Evolutionary conservation across 106 monocot genomes (phyloP).

Genomic region (Dendrobium chrysotoxum): DNA sequence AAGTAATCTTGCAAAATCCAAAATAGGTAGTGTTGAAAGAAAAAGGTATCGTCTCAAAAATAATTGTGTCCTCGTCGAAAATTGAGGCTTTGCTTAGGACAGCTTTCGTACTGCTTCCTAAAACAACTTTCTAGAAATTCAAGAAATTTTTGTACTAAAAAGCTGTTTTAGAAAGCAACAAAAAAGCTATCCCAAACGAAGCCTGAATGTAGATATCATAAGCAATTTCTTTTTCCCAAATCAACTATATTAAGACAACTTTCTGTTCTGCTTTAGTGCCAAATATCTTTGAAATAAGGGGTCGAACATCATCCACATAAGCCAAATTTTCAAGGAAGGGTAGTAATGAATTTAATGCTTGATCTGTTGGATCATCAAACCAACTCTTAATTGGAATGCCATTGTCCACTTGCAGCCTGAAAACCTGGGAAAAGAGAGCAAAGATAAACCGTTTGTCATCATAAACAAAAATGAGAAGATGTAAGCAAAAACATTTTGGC

Average conservation of each 20-base stretch:
- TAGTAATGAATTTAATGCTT: constrained; percentile 51
- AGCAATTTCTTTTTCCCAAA: not conserved
- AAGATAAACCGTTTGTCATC: not conserved
- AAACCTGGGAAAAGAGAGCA: constrained; percentile 42
- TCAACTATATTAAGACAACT: not conserved
- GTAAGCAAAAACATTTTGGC: no score
- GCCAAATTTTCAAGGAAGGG: constrained; percentile 68
- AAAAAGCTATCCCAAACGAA: no score
- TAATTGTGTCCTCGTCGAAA: not conserved
- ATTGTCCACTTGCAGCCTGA: constrained; percentile 72
- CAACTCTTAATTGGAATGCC: constrained; percentile 88
- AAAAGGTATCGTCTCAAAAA: not conserved
- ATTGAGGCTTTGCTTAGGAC: no score
- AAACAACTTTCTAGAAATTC: no score
- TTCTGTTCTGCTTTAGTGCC: constrained; percentile 19
- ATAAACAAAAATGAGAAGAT: not conserved
- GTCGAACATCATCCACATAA: constrained; percentile 72
- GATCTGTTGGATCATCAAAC: constrained; percentile 72
- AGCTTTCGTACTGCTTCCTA: no score
- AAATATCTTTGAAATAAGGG: constrained; percentile 64
- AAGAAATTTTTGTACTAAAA: no score
- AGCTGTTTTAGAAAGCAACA: no score
- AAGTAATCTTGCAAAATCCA: not conserved
- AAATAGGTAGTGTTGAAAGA: not conserved
- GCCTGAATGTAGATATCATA: not conserved